Percentiles rank a stretch among this genome's conserved stretches.
Conservation (phyloP, 2,329 filamentous ascomycete species). For the Harringtonia lauricola region DNA sequence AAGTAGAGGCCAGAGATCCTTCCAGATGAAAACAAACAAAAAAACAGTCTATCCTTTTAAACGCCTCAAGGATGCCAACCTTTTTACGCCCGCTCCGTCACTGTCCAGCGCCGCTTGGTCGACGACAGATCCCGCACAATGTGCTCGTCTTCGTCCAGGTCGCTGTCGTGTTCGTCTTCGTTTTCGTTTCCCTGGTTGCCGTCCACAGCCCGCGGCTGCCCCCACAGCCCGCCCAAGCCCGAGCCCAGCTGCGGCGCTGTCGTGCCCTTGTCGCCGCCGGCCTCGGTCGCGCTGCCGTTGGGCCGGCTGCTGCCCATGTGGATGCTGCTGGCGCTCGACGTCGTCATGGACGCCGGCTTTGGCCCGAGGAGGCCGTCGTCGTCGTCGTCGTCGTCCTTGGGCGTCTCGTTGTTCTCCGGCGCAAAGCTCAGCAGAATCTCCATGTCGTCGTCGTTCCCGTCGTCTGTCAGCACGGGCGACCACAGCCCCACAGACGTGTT, state of each 20-base stretch:
- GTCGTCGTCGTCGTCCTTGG: no score
- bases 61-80: neutral
- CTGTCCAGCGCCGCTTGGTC: constrained; percentile 44
- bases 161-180: no score
- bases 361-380: no score
- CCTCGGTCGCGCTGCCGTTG: no score
- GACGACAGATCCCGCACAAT: constrained; percentile 29
- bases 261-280: no score
- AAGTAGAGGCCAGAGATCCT: neutral
- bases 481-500: constrained; percentile 36
- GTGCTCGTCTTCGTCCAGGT: constrained; percentile 16
- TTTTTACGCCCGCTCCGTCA: constrained; percentile 28
- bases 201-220: constrained; percentile 29
- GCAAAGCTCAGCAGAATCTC: constrained; percentile 12
- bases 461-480: constrained; percentile 26
- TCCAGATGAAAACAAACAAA: neutral
- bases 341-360: no score
- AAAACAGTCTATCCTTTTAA: no score
- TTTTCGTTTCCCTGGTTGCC: no score
- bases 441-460: constrained; percentile 33
- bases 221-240: constrained; percentile 28
- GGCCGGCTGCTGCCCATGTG: no score
- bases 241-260: constrained; percentile 14
- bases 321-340: no score
- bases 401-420: constrained; percentile 3